Evolutionary conservation across 306 rosid genomes (phyloP), one percentile per base, ranked within the genome.

Genomic region (Begonia masoniana): DNA sequence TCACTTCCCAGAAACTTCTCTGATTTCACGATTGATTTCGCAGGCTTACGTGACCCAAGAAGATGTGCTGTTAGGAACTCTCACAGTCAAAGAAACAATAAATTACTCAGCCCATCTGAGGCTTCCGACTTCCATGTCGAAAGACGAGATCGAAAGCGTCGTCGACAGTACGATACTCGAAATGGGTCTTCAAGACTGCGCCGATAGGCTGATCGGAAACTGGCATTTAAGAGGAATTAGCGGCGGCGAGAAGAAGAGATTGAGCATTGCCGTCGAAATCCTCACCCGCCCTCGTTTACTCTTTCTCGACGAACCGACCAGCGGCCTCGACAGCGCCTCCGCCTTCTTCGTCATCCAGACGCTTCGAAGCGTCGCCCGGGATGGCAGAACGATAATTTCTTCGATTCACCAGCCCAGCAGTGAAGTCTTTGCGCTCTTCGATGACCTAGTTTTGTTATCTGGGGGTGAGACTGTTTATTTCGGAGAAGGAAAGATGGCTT

Each of bases 11-110:
- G 6, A 3, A 6, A 26, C 35, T 58, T 45, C 15, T 47, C 6
- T 46, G n/a, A 13, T 45, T 16, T 24, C 14, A n/a, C 35, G 19
- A 41, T 57, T 45, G 6, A 10, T 59, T 59, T 54, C 31, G 12
- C 55, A 91, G 97, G 96, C 94, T n/a, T 91, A 91, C 60, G 94
- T 91, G 74, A 86, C 97, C 45, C 96, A 91, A 74, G 96, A 83
- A 66, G 94, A 91, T 67, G 67, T 58, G 66, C 51, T 91, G 55
- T 57, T 91, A 74, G 97, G 94, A 66, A 91, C 96, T 57, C 73
- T 91, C 23, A 72, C 96, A 35, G 96, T 86, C 2, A 81, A 80
- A 77, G 99, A 91, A 67, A 83, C 92, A 63, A 65, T 91, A 68
- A 61, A 70, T 4, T 85, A 76, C 82, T 91, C 96, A 14, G 94